Percentiles rank a stretch among this genome's conserved stretches.
These are phyloP conservation scores for Candida tibetensis DNA, from an alignment of 805 yeast genomes.

Conservation along the genomic window DNA sequence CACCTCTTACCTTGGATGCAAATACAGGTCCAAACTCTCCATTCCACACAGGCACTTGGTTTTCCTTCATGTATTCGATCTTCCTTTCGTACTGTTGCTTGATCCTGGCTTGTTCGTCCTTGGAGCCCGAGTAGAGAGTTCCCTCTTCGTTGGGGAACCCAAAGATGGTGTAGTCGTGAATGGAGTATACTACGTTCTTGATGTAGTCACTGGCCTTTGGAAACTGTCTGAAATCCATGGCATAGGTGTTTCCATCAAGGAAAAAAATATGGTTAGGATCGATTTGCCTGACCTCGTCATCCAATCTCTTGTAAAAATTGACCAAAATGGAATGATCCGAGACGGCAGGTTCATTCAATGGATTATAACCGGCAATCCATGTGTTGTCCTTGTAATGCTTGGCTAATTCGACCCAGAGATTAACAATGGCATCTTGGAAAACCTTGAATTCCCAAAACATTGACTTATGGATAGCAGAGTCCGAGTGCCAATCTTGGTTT, in stretches of 20 bases:
- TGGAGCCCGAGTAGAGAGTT: constrained; percentile 32
- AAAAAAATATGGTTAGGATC: constrained; percentile 50
- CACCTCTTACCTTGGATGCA: constrained; percentile 43
- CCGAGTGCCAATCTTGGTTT: constrained; percentile 55
- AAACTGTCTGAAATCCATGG: constrained; percentile 49
- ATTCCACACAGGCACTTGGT: constrained; percentile 51
- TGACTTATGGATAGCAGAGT: constrained; percentile 46
- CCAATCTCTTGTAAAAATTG: constrained; percentile 37
- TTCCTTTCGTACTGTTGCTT: constrained; percentile 41
- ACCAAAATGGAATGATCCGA: constrained; percentile 41
- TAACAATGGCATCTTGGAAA: constrained; percentile 45
- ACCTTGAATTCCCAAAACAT: constrained; percentile 49
- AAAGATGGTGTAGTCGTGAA: constrained; percentile 45
- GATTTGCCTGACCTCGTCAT: constrained; percentile 38
- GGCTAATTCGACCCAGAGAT: constrained; percentile 47
- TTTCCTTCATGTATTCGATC: constrained; percentile 38
- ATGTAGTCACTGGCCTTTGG: constrained; percentile 27
- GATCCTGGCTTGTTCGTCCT: constrained; percentile 34
- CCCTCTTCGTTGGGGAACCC: constrained; percentile 44
- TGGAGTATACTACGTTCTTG: constrained; percentile 48
- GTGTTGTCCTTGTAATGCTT: constrained; percentile 43
- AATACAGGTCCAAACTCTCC: constrained; percentile 55
- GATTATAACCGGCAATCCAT: constrained; percentile 56
- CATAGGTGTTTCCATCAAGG: constrained; percentile 51
- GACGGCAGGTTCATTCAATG: constrained; percentile 52